Evolutionary conservation across 495 filamentous ascomycete genomes (phyloP), one percentile per base, ranked within the genome.

Genomic region (Hypoxylon perforatum): DNA sequence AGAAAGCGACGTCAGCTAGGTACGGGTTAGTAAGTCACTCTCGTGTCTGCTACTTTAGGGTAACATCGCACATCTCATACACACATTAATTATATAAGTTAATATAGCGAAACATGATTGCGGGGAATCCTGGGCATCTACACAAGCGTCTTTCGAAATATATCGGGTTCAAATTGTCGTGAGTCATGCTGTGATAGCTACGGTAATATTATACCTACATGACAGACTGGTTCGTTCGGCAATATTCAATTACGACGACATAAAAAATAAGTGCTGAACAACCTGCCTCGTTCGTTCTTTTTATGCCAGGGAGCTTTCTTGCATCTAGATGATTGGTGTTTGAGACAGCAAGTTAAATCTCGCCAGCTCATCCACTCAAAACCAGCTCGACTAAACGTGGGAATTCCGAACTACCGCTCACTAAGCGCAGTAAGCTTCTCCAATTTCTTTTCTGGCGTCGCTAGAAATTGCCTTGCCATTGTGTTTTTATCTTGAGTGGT

Each of bases 111-210:
- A 55, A 28, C 33, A 57, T 52, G 52, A 61, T 52, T 57, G 57
- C 61, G 63, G 57, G 57, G 63, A 66, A 66, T 28, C 63, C 63
- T 54, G 45, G 38, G 19, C 35, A 60, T 55, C 44, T 39, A 30
- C 55, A 53, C 44, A 35, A 6, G 46, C 12, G 35, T 22, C 38
- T 56, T 42, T 42, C 39, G 50, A 30, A 41, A 23, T 19, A 19
- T 51, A 9, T 52, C 23, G 22, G 56, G 50, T 44, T 51, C 23
- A 8, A 39, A 46, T 22, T 52, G 33, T 14, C 36, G 49, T 51
- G 63, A 66, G 63, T 67, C 63, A 61, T 41, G 41, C 54, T 23
- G 7, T 39, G 50, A 44, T 48, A 57, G 57, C 48, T 58, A 39
- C 21, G 23, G 45, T 30, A 55, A 45, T 52, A 36, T 44, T 50